phyloP scores from a whole-genome alignment of 306 rosid genomes.

The Sicyos edulis region DNA sequence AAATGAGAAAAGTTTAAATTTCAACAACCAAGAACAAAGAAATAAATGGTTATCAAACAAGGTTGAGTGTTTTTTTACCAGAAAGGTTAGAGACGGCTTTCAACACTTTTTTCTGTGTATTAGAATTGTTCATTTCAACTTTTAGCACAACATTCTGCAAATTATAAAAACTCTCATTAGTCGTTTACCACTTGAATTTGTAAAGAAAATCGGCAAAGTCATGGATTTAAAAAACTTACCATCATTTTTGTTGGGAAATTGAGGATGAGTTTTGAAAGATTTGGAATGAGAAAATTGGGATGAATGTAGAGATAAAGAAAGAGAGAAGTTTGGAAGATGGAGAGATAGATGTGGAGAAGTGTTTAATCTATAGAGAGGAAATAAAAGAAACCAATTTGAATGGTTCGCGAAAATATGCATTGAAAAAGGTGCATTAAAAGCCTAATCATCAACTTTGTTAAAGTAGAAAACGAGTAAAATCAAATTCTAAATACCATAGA shows the following conservation, averaged over 20 bases:
- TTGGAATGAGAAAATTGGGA: neutral
- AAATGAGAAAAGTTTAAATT: too few species aligned
- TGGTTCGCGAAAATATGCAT: too few species aligned
- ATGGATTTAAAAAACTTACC: neutral
- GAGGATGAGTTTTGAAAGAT: neutral
- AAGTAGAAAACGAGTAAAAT: neutral
- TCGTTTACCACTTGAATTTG: too few species aligned
- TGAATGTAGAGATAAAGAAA: neutral
- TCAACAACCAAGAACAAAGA: too few species aligned
- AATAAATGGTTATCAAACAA: too few species aligned
- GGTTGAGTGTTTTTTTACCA: too few species aligned
- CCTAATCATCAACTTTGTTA: neutral
- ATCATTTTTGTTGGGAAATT: neutral
- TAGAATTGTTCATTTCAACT: conserved; percentile 52
- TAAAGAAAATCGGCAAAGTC: too few species aligned
- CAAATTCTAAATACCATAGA: neutral
- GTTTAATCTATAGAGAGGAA: neutral
- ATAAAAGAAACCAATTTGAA: too few species aligned
- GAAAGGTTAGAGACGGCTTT: conserved; percentile 47
- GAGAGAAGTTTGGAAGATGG: neutral
- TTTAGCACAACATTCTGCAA: conserved; percentile 71
- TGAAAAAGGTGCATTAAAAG: too few species aligned
- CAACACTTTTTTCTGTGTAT: conserved; percentile 65
- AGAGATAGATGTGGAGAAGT: neutral
- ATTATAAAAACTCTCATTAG: neutral